Conservation (phyloP, 495 filamentous ascomycete species). For the Penicillium psychrofluorescens region DNA sequence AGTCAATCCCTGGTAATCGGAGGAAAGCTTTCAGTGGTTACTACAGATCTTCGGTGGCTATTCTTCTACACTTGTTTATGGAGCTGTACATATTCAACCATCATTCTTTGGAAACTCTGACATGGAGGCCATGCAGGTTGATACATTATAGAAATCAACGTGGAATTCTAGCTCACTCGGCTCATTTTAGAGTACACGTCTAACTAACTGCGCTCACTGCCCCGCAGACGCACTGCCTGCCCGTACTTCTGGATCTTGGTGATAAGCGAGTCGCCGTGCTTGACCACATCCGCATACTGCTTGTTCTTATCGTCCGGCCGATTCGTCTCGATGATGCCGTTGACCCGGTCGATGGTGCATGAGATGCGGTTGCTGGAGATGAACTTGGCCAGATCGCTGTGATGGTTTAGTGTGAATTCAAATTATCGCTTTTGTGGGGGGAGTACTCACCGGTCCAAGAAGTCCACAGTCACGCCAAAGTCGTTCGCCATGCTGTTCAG, state of each 20-base stretch:
- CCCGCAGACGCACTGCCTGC: constrained; percentile 86
- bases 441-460: constrained; percentile 70
- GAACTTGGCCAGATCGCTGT: constrained; percentile 91
- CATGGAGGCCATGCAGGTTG: neutral
- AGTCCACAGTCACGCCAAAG: constrained; percentile 94
- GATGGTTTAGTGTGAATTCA: constrained; percentile 6
- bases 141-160: constrained; percentile 1
- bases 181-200: constrained; percentile 1
- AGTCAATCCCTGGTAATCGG: too few relatives aligned
- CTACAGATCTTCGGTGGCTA: too few relatives aligned
- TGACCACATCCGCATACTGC: constrained; percentile 94
- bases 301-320: constrained; percentile 98
- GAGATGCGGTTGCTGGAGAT: constrained; percentile 90
- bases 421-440: neutral
- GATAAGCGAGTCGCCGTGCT: constrained; percentile 93
- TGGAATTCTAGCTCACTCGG: neutral
- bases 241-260: constrained; percentile 99
- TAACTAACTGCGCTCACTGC: constrained; percentile 72
- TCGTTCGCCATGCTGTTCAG: constrained; percentile 91
- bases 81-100: too few relatives aligned
- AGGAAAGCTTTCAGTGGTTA: too few relatives aligned
- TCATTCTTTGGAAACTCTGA: too few relatives aligned
- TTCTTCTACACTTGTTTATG: too few relatives aligned
- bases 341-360: constrained; percentile 95
- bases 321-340: constrained; percentile 96